Conservation (phyloP, 805 yeast genomes). For the Metschnikowia corniflorae region DNA sequence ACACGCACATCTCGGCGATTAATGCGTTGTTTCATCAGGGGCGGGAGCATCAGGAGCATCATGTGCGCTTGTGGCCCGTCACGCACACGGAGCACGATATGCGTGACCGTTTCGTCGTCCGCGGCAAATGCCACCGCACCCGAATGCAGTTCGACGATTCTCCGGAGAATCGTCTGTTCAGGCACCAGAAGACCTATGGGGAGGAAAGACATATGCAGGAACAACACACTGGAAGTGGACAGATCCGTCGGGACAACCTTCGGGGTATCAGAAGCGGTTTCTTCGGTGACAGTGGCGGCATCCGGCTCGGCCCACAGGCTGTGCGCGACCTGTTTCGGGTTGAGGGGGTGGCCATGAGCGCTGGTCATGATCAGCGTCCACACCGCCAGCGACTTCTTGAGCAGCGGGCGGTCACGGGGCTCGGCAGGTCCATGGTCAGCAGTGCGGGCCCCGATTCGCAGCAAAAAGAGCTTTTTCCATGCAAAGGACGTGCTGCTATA, state of each 20-base stretch:
- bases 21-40: slow-evolving; percentile 21
- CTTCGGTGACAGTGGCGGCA: slow-evolving; percentile 11
- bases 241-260: neutral
- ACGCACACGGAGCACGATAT: slow-evolving; percentile 30
- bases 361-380: slow-evolving; percentile 45
- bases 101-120: slow-evolving; percentile 25
- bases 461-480: slow-evolving; percentile 30
- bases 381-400: slow-evolving; percentile 28
- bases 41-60: slow-evolving; percentile 26
- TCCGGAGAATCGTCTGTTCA: slow-evolving; percentile 36
- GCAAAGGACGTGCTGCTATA: slow-evolving; percentile 29
- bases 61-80: slow-evolving; percentile 27
- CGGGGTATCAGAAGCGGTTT: neutral
- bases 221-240: slow-evolving; percentile 25
- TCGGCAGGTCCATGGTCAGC: slow-evolving; percentile 3
- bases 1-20: slow-evolving; percentile 25
- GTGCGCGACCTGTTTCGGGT: slow-evolving; percentile 15
- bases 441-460: slow-evolving; percentile 2
- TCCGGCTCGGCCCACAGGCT: slow-evolving; percentile 26
- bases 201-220: slow-evolving; percentile 41
- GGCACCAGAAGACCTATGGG: slow-evolving; percentile 39
- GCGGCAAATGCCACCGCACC: slow-evolving; percentile 32
- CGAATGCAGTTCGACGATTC: slow-evolving; percentile 44
- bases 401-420: slow-evolving; percentile 10
- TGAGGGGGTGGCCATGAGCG: slow-evolving; percentile 10